Conservation (phyloP, 345 rosid species). For the Angophora floribunda region DNA sequence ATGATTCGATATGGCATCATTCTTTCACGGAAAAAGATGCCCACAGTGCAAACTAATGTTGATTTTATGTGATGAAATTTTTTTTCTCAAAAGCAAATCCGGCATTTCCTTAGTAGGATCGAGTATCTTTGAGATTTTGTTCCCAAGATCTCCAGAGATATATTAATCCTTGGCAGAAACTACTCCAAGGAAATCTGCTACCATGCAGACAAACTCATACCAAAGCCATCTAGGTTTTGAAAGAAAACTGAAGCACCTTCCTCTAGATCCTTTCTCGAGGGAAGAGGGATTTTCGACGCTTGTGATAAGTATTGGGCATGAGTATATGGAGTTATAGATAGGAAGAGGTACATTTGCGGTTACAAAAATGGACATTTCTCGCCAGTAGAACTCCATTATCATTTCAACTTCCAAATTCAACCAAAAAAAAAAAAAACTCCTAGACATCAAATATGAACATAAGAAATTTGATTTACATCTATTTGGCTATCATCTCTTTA, state of each 20-base stretch:
- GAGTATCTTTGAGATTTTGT: too few relatives aligned
- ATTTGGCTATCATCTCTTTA: too few relatives aligned
- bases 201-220: neutral
- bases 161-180: neutral
- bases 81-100: too few relatives aligned
- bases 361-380: neutral
- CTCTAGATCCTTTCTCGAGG: neutral
- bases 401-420: neutral
- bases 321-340: neutral
- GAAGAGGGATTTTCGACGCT: neutral
- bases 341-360: neutral
- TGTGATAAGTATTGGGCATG: neutral
- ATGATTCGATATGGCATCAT: neutral
- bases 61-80: too few relatives aligned
- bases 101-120: too few relatives aligned
- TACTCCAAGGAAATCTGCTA: neutral
- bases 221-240: neutral
- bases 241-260: neutral
- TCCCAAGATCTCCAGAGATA: too few relatives aligned
- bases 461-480: neutral
- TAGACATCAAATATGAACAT: neutral
- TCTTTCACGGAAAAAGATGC: neutral
- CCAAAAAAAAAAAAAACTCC: neutral
- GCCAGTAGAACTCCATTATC: neutral
- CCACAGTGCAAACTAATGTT: neutral